A percentile compares a stretch with the other conserved stretches of the same genome.
Conservation (phyloP, 2,329 filamentous ascomycete genomes). For the Aspergillus brasiliensis region DNA sequence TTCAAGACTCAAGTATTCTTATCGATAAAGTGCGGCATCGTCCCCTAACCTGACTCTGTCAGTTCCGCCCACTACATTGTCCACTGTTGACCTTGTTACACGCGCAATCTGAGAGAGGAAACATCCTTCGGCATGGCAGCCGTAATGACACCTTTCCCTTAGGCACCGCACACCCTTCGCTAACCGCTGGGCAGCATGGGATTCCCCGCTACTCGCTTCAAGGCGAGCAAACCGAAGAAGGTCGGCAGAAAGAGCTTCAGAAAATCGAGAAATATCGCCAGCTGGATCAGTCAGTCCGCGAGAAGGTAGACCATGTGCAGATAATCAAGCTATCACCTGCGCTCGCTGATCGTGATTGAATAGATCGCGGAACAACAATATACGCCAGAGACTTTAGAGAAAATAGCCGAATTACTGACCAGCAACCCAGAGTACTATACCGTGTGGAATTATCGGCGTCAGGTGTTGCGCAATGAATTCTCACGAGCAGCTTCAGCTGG, state of each 20-base stretch:
- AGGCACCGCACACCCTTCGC: constrained; percentile 5
- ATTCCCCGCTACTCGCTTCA: constrained; percentile 68
- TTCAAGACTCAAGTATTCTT: background rate
- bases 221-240: constrained; percentile 66
- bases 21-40: background rate
- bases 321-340: background rate
- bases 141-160: constrained; percentile 22
- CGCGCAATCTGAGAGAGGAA: background rate
- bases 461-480: constrained; percentile 66
- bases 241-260: constrained; percentile 69
- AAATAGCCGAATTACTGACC: constrained; percentile 47
- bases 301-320: constrained; percentile 54
- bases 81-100: background rate
- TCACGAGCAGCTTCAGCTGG: constrained; percentile 24
- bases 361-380: constrained; percentile 45
- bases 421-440: constrained; percentile 54
- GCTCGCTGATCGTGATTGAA: constrained; percentile 7
- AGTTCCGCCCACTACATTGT: background rate
- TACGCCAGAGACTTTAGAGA: constrained; percentile 46
- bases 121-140: constrained; percentile 31
- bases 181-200: constrained; percentile 68
- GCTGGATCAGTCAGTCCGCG: constrained; percentile 68
- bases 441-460: constrained; percentile 62
- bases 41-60: background rate
- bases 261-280: constrained; percentile 76